Percentiles rank a stretch among this genome's conserved stretches.
phyloP scores from a whole-genome alignment of 2,329 filamentous ascomycete species.

The Nothophaeocryptopus gaeumannii region DNA sequence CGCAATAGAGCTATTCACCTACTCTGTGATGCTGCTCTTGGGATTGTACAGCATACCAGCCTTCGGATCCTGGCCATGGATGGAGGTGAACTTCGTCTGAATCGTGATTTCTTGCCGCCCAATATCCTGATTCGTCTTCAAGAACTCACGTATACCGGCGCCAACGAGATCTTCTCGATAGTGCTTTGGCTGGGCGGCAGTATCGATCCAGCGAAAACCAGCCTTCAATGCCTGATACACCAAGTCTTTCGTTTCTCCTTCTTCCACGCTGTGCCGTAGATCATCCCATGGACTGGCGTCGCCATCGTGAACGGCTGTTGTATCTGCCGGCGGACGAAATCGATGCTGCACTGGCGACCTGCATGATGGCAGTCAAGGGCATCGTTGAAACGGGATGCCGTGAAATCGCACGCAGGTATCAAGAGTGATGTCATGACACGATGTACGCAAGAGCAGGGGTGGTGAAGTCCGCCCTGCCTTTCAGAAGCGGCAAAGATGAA shows the following conservation, averaged over 20 bases:
- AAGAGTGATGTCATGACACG: background rate
- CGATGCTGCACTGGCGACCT: slow-evolving; percentile 6
- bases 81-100: slow-evolving; percentile 79
- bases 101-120: slow-evolving; percentile 64
- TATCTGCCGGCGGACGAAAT: background rate
- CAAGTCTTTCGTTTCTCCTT: slow-evolving; percentile 64
- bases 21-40: slow-evolving; percentile 56
- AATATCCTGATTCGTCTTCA: slow-evolving; percentile 56
- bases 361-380: slow-evolving; percentile 2
- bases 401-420: slow-evolving; percentile 5
- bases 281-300: slow-evolving; percentile 9
- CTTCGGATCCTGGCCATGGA: slow-evolving; percentile 58
- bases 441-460: background rate
- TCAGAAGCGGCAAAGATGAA: slow-evolving; percentile 2
- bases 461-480: background rate
- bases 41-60: slow-evolving; percentile 62
- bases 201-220: slow-evolving; percentile 73
- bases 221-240: slow-evolving; percentile 65
- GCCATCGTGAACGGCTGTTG: no score
- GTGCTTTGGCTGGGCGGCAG: slow-evolving; percentile 70
- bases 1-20: slow-evolving; percentile 65
- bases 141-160: slow-evolving; percentile 61
- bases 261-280: slow-evolving; percentile 90
- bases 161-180: slow-evolving; percentile 73
- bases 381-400: slow-evolving; percentile 12